Percentiles rank a stretch among this genome's conserved stretches.
Conservation (phyloP, 768 basidiomycete species). For the Fomitopsis serialis region DNA sequence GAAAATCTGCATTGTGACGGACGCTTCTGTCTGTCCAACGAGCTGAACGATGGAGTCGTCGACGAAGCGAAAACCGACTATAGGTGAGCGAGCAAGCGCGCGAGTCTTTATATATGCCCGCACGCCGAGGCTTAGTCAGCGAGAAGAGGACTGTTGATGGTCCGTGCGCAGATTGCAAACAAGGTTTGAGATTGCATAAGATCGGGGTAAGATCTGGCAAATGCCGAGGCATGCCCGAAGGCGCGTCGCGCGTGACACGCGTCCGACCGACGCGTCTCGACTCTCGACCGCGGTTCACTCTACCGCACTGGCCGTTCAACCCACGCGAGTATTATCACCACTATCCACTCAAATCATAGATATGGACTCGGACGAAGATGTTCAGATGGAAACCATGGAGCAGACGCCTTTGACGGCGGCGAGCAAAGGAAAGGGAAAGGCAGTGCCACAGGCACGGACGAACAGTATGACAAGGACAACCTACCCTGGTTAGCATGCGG, state of each 20-base stretch:
- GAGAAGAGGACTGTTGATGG: conserved; percentile 31
- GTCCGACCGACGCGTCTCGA: conserved; percentile 9
- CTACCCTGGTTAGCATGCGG: conserved; percentile 69
- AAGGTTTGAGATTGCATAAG: conserved; percentile 19
- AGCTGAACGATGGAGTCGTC: conserved; percentile 87
- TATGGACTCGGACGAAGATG: conserved; percentile 32
- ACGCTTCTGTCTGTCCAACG: conserved; percentile 89
- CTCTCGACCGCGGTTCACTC: not conserved
- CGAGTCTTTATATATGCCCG: conserved; percentile 9
- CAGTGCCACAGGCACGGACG: conserved; percentile 40
- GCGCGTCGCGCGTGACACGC: conserved; percentile 18
- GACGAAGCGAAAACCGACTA: conserved; percentile 64
- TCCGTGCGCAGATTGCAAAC: conserved; percentile 33
- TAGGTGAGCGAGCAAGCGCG: conserved; percentile 13
- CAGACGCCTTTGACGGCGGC: conserved; percentile 17
- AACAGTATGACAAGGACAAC: conserved; percentile 49
- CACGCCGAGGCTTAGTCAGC: conserved; percentile 20
- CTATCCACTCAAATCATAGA: too few relatives aligned
- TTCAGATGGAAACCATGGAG: conserved; percentile 44
- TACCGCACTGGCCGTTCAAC: not conserved
- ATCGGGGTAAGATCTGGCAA: not conserved
- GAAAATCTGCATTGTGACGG: conserved; percentile 90
- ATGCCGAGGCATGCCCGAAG: conserved; percentile 8
- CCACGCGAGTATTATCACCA: too few relatives aligned
- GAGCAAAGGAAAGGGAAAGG: conserved; percentile 58